phyloP scores from a whole-genome alignment of 2,329 filamentous ascomycete genomes.

The Zasmidium citrigriseum region DNA sequence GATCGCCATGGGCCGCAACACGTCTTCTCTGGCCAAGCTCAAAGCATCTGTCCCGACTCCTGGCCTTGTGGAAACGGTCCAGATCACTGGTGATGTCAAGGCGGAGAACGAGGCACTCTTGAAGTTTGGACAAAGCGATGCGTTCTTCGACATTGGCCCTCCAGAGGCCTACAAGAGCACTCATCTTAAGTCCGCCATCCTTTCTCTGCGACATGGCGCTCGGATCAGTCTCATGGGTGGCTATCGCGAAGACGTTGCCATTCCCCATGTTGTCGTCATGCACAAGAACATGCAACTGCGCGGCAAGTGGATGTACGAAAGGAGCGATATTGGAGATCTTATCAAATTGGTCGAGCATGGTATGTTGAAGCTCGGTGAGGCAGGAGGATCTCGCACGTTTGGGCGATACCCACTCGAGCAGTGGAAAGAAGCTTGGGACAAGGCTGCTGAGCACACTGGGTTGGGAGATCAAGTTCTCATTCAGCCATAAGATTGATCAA shows the following conservation, averaged over 20 bases:
- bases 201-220: constrained; percentile 39
- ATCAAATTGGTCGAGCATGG: constrained; percentile 2
- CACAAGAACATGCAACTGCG: background rate
- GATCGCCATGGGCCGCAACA: constrained; percentile 38
- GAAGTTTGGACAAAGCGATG: constrained; percentile 40
- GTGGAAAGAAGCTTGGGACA: background rate
- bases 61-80: constrained; percentile 40
- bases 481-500: background rate
- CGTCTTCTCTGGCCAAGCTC: constrained; percentile 3
- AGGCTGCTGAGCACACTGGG: background rate
- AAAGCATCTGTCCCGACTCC: background rate
- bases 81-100: constrained; percentile 44
- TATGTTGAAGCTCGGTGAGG: background rate
- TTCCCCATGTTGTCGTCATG: background rate
- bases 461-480: background rate
- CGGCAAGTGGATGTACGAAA: constrained; percentile 1
- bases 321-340: background rate
- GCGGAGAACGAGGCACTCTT: constrained; percentile 39
- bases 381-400: background rate
- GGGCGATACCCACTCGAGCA: background rate
- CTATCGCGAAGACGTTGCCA: background rate
- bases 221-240: constrained; percentile 36
- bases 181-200: constrained; percentile 45
- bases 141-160: constrained; percentile 52
- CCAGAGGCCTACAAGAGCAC: constrained; percentile 37